phyloP scores from a whole-genome alignment of 176 grass and related monocot genomes.

The Hyparrhenia diplandra region DNA sequence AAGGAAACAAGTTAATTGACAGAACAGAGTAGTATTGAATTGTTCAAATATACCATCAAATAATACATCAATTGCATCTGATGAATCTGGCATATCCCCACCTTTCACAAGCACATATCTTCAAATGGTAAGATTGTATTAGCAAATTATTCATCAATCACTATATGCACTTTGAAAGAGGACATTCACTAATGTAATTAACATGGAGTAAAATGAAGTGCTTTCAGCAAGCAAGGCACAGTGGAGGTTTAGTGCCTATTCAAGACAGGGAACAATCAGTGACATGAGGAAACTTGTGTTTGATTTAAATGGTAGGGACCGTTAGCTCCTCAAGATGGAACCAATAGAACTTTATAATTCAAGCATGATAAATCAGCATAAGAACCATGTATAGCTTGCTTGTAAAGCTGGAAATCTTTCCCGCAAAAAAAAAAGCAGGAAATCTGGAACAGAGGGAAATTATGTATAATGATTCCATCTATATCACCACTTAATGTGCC shows the following conservation, averaged over 20 bases:
- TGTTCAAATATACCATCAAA: constrained; percentile 69
- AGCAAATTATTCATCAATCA: neutral
- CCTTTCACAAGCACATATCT: constrained; percentile 98
- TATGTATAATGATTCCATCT: no score
- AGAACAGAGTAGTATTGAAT: neutral
- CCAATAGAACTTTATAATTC: no score
- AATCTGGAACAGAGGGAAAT: no score
- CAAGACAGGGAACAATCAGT: constrained; percentile 10
- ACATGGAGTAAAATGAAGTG: neutral
- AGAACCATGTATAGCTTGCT: no score
- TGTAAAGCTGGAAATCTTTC: no score
- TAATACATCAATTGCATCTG: constrained; percentile 67
- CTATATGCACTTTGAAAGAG: neutral
- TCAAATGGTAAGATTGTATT: constrained; percentile 26
- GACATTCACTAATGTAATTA: constrained; percentile 1
- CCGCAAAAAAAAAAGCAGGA: no score
- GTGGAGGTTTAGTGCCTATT: neutral
- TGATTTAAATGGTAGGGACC: no score
- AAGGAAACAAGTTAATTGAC: neutral
- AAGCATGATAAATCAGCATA: no score
- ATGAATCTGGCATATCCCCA: constrained; percentile 62
- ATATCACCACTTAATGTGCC: no score
- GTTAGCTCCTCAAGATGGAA: no score
- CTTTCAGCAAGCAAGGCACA: neutral
- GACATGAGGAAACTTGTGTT: neutral